These are phyloP conservation scores for Parsonsia alboflavescens DNA, from an alignment of 257 asterid species.

Conservation along the genomic window DNA sequence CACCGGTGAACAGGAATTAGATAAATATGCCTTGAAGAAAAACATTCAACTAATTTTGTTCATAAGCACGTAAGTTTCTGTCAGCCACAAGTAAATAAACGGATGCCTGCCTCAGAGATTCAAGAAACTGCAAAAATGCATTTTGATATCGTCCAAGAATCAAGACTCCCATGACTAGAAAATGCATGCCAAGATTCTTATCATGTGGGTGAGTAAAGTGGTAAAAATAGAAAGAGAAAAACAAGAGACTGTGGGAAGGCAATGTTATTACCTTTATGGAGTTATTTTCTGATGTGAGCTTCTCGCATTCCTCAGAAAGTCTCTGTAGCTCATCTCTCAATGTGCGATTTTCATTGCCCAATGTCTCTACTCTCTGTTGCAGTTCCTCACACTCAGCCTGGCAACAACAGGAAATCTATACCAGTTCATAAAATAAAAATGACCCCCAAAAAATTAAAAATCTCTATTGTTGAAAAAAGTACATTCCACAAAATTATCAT, in stretches of 20 bases:
- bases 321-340: constrained; percentile 64
- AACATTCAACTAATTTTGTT: too few species aligned
- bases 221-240: background rate
- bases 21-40: background rate
- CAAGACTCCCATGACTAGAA: background rate
- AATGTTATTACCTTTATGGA: constrained; percentile 47
- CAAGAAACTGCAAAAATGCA: background rate
- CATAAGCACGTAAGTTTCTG: background rate
- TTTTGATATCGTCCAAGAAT: background rate
- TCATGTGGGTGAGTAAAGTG: background rate
- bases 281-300: constrained; percentile 63
- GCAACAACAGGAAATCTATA: constrained; percentile 4
- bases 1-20: constrained; percentile 11
- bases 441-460: background rate
- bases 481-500: background rate
- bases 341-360: constrained; percentile 56
- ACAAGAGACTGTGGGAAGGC: background rate
- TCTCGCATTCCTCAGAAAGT: constrained; percentile 81
- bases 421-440: background rate
- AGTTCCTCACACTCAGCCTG: constrained; percentile 92
- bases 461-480: background rate
- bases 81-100: background rate
- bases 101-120: background rate
- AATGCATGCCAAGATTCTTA: background rate
- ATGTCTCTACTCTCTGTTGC: constrained; percentile 61